Evolutionary conservation across 768 basidiomycete genomes (phyloP).

Genomic region (Tricholomella constricta): DNA sequence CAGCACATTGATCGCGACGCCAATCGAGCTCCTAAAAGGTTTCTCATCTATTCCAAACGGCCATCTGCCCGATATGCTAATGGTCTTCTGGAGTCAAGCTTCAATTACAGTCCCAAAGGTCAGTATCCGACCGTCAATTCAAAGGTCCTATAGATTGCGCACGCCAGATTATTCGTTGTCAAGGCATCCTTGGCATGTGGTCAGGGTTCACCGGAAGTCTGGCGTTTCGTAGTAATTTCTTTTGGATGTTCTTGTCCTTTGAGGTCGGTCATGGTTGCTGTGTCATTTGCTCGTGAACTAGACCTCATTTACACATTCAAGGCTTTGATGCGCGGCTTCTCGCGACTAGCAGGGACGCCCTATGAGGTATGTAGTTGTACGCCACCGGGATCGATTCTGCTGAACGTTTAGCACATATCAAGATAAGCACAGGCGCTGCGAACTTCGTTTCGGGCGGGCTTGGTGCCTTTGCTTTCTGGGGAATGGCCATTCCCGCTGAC

Average conservation of each 20-base stretch:
- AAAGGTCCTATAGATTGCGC: slow-evolving; percentile 69
- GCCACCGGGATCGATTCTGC: background rate
- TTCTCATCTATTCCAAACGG: slow-evolving; percentile 9
- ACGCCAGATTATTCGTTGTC: slow-evolving; percentile 58
- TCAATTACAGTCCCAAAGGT: slow-evolving; percentile 63
- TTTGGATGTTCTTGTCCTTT: slow-evolving; percentile 77
- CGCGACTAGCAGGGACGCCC: slow-evolving; percentile 54
- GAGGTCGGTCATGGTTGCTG: slow-evolving; percentile 42
- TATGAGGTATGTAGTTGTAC: slow-evolving; percentile 61
- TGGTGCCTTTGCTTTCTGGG: slow-evolving; percentile 66
- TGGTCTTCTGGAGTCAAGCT: slow-evolving; percentile 56
- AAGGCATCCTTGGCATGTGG: slow-evolving; percentile 72
- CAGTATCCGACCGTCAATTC: slow-evolving; percentile 54
- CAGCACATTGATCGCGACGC: slow-evolving; percentile 72
- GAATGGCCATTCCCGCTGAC: slow-evolving; percentile 72
- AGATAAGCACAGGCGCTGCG: slow-evolving; percentile 63
- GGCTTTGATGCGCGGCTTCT: slow-evolving; percentile 63
- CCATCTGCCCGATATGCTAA: slow-evolving; percentile 57
- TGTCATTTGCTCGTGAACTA: background rate
- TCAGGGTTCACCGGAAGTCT: slow-evolving; percentile 75
- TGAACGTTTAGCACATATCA: slow-evolving; percentile 2
- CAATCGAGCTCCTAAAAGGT: slow-evolving; percentile 80
- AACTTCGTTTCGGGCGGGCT: slow-evolving; percentile 70
- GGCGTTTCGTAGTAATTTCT: slow-evolving; percentile 72
- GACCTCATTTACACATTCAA: slow-evolving; percentile 28